Conservation (phyloP, 2,329 filamentous ascomycete genomes). For the Penicillium sp. region DNA sequence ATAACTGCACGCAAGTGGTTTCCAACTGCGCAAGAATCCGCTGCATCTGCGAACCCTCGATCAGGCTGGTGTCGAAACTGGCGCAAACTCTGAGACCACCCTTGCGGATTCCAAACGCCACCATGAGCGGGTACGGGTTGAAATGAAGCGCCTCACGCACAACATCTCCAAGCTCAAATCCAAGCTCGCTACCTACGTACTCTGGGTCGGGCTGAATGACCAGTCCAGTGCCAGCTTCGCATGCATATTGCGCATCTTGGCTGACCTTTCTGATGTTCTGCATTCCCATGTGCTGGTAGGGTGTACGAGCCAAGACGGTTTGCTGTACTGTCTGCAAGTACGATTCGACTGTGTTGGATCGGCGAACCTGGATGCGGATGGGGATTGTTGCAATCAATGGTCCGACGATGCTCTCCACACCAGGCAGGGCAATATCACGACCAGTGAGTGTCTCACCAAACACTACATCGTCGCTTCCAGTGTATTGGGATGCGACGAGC, state of each 20-base stretch:
- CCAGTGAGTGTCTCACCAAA: conserved; percentile 53
- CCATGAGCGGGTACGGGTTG: conserved; percentile 51
- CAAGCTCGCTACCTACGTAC: conserved; percentile 37
- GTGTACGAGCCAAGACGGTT: conserved; percentile 37
- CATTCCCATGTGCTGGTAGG: conserved; percentile 50
- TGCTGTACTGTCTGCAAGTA: conserved; percentile 34
- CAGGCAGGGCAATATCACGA: conserved; percentile 45
- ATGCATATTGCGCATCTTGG: conserved; percentile 38
- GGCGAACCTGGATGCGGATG: conserved; percentile 41
- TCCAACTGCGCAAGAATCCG: conserved; percentile 38
- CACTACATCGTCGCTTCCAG: conserved; percentile 46
- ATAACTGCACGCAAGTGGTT: conserved; percentile 27
- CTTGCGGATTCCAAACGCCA: conserved; percentile 46
- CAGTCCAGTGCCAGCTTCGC: conserved; percentile 35
- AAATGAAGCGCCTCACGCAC: conserved; percentile 41
- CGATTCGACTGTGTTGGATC: conserved; percentile 25
- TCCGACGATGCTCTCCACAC: conserved; percentile 49
- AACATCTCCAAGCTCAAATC: conserved; percentile 36
- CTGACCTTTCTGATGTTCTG: conserved; percentile 48
- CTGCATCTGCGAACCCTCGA: conserved; percentile 38
- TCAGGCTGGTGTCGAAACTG: conserved; percentile 43
- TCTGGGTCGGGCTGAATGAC: conserved; percentile 42
- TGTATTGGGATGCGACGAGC: conserved; percentile 46
- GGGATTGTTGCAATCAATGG: conserved; percentile 51
- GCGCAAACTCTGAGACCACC: conserved; percentile 45